Evolutionary conservation across 805 yeast species (phyloP).

Genomic region (Groenewaldozyma tartarivorans): DNA sequence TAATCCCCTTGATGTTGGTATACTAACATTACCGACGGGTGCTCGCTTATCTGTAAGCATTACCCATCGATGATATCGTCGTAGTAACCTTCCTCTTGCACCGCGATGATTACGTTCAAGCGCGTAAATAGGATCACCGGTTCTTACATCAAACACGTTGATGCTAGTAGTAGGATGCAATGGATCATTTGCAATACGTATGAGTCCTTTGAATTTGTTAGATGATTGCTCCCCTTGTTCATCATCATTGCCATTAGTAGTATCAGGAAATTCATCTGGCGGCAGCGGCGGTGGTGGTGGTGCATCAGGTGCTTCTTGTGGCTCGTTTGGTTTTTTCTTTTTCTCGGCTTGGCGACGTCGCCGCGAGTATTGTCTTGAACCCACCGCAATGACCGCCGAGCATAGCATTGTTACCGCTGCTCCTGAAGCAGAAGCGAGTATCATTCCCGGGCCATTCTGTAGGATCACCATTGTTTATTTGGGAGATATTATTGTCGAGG

Average conservation of each 20-base stretch:
- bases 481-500: too few species aligned
- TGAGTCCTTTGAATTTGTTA: background rate
- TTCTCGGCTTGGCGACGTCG: background rate
- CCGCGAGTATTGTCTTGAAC: background rate
- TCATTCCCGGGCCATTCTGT: background rate
- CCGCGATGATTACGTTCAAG: background rate
- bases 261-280: too few species aligned
- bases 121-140: background rate
- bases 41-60: background rate
- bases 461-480: too few species aligned
- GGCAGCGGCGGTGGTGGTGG: too few species aligned
- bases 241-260: too few species aligned
- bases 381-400: background rate
- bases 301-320: background rate
- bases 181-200: background rate
- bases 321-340: background rate
- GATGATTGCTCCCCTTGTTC: too few species aligned
- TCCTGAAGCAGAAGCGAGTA: background rate
- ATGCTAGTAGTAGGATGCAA: background rate
- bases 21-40: background rate
- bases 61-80: background rate
- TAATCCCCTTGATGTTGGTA: background rate
- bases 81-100: background rate
- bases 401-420: background rate
- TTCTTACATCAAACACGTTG: background rate